Evolutionary conservation across 257 asterid species (phyloP), one percentile per base, ranked within the genome.

Genomic region (Gentiana dahurica): DNA sequence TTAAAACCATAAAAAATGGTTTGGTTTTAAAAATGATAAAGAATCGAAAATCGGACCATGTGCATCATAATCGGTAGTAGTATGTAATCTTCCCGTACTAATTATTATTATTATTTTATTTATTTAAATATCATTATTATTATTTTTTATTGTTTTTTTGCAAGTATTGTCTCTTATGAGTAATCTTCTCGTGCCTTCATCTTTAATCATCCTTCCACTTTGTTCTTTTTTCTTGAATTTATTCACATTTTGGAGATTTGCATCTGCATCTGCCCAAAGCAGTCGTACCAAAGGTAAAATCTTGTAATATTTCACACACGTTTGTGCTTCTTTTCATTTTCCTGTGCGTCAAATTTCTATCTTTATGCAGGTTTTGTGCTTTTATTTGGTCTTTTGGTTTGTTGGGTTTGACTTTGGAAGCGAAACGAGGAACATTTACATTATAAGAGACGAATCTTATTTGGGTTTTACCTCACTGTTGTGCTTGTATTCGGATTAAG

Each of bases 401-500:
- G 34, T 60, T 53, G 62, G 71, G 36, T 66, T 48, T 54, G 56
- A 34, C 8, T 60, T 60, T 47, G 24, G 13, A 4, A 35, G 44
- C 15, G 52, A 54, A 66, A 66, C 12, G 35, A 35, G 52, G 61
- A 53, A 48, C 54, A 53, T 66, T 66, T 66, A 3, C 34, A 57
- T 12, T 34, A 12, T 8, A 36, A 8, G 8, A 59, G 51, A 34
- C 41, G 50, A 60, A 33, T 48, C 54, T 55, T 32, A 11, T 52
- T 46, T 45, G 62, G 47, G 37, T 33, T 51, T 54, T n/a, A 33
- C 61, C 62, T 8, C 53, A 54, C 54, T 49, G 24, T 11, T 54
- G 57, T 54, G 51, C 37, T 48, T 54, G 60, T 36, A 8, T 12
- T 52, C 34, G 9, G 44, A 46, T 60, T 60, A 24, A 11, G 43